phyloP scores from a whole-genome alignment of 768 basidiomycete species.

The Zangia roseola region DNA sequence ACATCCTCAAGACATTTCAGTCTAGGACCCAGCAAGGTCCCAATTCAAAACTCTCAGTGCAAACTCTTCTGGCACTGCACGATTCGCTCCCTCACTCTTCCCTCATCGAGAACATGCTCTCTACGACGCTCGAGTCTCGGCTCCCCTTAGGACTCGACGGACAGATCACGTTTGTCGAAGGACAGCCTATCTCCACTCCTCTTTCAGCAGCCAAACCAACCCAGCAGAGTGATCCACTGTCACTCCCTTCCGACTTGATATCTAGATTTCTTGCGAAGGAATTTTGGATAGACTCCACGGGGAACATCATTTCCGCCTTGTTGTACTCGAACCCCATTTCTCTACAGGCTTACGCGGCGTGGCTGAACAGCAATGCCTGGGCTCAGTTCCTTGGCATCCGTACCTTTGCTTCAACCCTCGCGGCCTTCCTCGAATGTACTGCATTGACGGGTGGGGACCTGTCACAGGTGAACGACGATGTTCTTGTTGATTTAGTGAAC shows the following conservation, averaged over 20 bases:
- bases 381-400: constrained; percentile 11
- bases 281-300: constrained; percentile 44
- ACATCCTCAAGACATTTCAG: constrained; percentile 37
- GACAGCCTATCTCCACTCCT: constrained; percentile 3
- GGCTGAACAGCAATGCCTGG: constrained; percentile 36
- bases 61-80: constrained; percentile 40
- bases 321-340: constrained; percentile 40
- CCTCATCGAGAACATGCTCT: constrained; percentile 49
- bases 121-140: constrained; percentile 37
- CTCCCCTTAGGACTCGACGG: constrained; percentile 33
- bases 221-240: background rate
- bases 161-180: constrained; percentile 4
- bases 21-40: constrained; percentile 4
- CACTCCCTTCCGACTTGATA: constrained; percentile 22
- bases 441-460: constrained; percentile 19
- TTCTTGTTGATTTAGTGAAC: constrained; percentile 34
- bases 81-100: constrained; percentile 33
- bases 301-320: constrained; percentile 42
- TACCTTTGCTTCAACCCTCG: constrained; percentile 39
- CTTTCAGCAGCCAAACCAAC: background rate
- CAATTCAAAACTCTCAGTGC: constrained; percentile 25
- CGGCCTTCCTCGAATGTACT: constrained; percentile 46
- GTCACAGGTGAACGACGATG: constrained; percentile 17
- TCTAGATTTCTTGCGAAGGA: constrained; percentile 41
- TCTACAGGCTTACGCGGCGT: constrained; percentile 31